These are phyloP conservation scores for Rhodotorula sp. DNA, from an alignment of 1,284 basidiomycete genomes.

Conservation along the genomic window DNA sequence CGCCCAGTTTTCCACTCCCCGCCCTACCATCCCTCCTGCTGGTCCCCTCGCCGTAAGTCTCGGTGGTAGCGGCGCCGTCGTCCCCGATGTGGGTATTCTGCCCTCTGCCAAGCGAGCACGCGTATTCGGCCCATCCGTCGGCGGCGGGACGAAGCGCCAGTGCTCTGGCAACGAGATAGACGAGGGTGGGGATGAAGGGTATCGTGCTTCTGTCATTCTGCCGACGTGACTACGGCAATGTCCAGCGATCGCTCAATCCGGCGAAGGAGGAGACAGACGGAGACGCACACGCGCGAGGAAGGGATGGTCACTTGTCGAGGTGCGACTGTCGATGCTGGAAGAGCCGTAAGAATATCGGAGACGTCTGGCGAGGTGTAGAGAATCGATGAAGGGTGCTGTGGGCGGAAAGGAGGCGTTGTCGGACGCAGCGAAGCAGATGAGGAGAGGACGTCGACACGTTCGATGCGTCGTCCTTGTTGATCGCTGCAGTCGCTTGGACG, in stretches of 20 bases:
- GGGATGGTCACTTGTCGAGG: not conserved
- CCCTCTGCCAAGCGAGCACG: slow-evolving; percentile 6
- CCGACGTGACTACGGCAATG: not conserved
- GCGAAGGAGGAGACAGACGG: not conserved
- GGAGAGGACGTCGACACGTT: not conserved
- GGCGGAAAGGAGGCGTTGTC: not conserved
- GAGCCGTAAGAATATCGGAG: not conserved
- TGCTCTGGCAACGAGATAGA: slow-evolving; percentile 23
- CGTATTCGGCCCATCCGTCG: slow-evolving; percentile 30
- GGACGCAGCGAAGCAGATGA: not conserved
- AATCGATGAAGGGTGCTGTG: not conserved
- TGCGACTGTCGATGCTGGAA: not conserved
- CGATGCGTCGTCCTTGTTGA: no score
- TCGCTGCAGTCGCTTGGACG: not conserved
- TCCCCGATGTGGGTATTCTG: slow-evolving; percentile 5
- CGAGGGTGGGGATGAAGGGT: slow-evolving; percentile 12
- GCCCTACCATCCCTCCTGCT: no score
- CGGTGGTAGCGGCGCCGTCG: not conserved
- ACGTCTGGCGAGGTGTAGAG: not conserved
- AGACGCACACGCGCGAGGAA: not conserved
- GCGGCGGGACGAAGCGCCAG: slow-evolving; percentile 23
- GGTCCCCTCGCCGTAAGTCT: not conserved
- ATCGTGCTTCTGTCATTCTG: not conserved
- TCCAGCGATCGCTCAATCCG: not conserved
- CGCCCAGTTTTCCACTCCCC: not conserved